Evolutionary conservation across 192 early-diverging fungal genomes (phyloP), one percentile per base, ranked within the genome.

Genomic region (Obelidium mucronatum): DNA sequence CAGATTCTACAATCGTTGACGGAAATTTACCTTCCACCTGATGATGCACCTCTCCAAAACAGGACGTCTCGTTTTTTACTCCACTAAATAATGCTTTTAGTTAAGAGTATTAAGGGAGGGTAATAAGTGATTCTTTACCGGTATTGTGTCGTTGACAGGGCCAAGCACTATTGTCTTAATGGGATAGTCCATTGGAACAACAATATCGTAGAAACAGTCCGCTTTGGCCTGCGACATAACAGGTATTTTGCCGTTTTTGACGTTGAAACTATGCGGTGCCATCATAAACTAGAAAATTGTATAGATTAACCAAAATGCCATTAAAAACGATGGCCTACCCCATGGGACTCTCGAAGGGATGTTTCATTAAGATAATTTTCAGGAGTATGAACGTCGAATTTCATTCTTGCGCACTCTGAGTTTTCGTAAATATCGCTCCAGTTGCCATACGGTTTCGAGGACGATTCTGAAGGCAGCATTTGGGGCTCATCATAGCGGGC

Each of bases 1-100:
- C 8, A 22, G 22, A 13, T 22, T 51, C 48, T 22, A 51, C 11
- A 51, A 51, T 8, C 48, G 48, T 13, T 13, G 8, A 51, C 8
- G 22, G 22, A 51, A 51, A 22, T 37, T 37, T n/a, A 39, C 59
- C 55, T 15, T 48, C 72, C 72, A 26, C 72, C 42, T 13, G 58
- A 62, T 11, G 31, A 33, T 4, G 59, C n/a, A 48, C 72, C 72
- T 13, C 72, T 28, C 72, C 72, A 74, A 63, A 74, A 74, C 40
- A 74, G 34, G 17, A 74, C 72, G 28, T 51, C 31, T n/a, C 39
- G 6, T 19, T 33, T 74, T 74, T n/a, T 63, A n/a, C 11, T 40
- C 44, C 6, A 35, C 52, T 35, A 19, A 19, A 24, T 19, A 28
- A 2, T 44, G 22, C 35, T 69, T 19, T 26, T n/a, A 15, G 34